Evolutionary conservation across 2,329 filamentous ascomycete genomes (phyloP), one percentile per base, ranked within the genome.

Genomic region (Dactylellina haptotyla): DNA sequence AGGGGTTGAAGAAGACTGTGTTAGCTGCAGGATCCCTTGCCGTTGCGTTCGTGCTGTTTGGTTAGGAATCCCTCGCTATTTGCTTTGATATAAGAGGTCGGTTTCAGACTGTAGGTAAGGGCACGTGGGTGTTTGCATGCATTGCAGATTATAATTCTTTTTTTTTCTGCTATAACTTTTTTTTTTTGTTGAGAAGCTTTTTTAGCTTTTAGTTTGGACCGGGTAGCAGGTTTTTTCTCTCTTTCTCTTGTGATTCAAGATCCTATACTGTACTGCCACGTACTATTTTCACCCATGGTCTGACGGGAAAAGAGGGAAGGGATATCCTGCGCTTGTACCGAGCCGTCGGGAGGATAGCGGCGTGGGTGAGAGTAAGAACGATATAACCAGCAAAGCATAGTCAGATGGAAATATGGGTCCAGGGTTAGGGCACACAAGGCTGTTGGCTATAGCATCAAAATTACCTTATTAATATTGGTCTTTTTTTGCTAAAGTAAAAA

Each of bases 341-440:
- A 57, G 45, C 50, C 41, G 62, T 57, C 51, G 62, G 62, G 62
- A 65, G 50, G 62, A 50, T 48, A 50, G 41, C 62, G 50, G 62
- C n/a, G n/a, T n/a, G n/a, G n/a, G n/a, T n/a, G n/a, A n/a, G n/a
- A n/a, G n/a, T 54, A 37, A 30, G 34, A 16, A 39, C 34, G 26
- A 46, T 10, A 46, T 50, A 43, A 34, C 34, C 30, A 46, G 32
- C 26, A 37, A 54, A 45, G 46, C 59, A 53, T 32, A 26, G 61
- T 56, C 50, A 30, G 54, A 54, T 48, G 16, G 16, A 39, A 39
- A 34, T 34, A 34, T 5, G 16, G 16, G 41, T 46, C 62, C 50
- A 57, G 62, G 62, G 50, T 65, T 65, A 65, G 62, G 62, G 62
- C 62, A 56, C 48, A 32, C 20, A 25, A 34, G 20, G 18, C 18